Percentiles rank a stretch among this genome's conserved stretches.
Conservation (phyloP, 2,329 filamentous ascomycete species). For the Mollisiaceae sp. region DNA sequence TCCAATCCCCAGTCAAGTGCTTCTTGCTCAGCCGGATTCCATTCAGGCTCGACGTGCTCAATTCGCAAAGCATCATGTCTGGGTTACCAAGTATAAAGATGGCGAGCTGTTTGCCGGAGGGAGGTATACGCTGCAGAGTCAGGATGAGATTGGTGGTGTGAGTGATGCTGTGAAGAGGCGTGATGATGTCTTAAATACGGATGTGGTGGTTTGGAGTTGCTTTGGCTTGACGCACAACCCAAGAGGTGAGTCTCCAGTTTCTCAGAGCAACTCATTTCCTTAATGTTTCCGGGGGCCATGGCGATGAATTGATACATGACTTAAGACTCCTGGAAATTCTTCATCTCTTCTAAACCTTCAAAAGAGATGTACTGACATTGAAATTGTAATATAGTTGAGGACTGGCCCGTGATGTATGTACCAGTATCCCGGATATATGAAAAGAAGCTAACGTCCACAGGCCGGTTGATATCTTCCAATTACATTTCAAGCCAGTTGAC, state of each 20-base stretch:
- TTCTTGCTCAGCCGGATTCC: slow-evolving; percentile 81
- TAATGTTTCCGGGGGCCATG: no score
- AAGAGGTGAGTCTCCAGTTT: slow-evolving; percentile 41
- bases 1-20: slow-evolving; percentile 75
- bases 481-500: slow-evolving; percentile 67
- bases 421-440: not conserved
- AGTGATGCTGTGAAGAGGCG: slow-evolving; percentile 78
- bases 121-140: slow-evolving; percentile 42
- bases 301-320: no score
- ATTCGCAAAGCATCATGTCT: slow-evolving; percentile 84
- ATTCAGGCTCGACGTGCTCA: slow-evolving; percentile 91
- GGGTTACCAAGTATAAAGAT: slow-evolving; percentile 82
- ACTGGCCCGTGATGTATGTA: slow-evolving; percentile 80
- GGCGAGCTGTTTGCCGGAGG: slow-evolving; percentile 44
- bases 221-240: slow-evolving; percentile 92
- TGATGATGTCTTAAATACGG: slow-evolving; percentile 87
- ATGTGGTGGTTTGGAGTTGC: slow-evolving; percentile 90
- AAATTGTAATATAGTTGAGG: slow-evolving; percentile 62
- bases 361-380: not conserved
- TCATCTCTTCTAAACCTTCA: not conserved
- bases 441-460: slow-evolving; percentile 15
- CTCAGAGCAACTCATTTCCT: no score
- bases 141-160: slow-evolving; percentile 36
- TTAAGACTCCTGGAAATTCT: no score
- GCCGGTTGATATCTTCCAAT: slow-evolving; percentile 79